These are phyloP conservation scores for Camelina laxa DNA, from an alignment of 345 rosid species.

Conservation along the genomic window DNA sequence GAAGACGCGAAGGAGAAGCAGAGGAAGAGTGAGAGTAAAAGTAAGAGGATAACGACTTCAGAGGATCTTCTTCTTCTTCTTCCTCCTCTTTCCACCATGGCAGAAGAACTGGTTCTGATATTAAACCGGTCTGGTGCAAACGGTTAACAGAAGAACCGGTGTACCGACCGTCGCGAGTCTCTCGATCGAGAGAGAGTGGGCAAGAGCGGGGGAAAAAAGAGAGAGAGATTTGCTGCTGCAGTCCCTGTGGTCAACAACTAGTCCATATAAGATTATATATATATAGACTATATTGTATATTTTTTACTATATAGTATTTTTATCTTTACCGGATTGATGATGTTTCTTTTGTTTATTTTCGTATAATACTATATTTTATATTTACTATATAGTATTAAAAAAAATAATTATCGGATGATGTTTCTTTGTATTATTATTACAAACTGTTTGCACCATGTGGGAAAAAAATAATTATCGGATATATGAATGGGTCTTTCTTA, in stretches of 20 bases:
- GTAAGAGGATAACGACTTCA: slow-evolving; percentile 28
- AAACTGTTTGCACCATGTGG: no score
- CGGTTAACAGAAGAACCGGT: slow-evolving; percentile 12
- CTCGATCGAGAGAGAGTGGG: slow-evolving; percentile 24
- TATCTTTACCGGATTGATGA: no score
- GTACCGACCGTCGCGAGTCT: slow-evolving; percentile 19
- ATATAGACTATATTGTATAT: not conserved
- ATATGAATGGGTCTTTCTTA: no score
- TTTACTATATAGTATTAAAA: not conserved
- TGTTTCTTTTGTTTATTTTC: no score
- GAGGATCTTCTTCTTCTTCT: slow-evolving; percentile 16
- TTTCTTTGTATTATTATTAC: no score
- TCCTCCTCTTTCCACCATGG: slow-evolving; percentile 43
- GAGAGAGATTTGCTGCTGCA: slow-evolving; percentile 8
- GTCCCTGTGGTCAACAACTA: slow-evolving; percentile 31
- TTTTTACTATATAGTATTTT: not conserved
- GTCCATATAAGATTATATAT: slow-evolving; percentile 18
- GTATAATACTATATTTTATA: not conserved
- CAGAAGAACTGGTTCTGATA: slow-evolving; percentile 41
- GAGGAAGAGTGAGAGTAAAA: slow-evolving; percentile 33
- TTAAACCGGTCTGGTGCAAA: slow-evolving; percentile 25
- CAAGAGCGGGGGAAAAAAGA: not conserved
- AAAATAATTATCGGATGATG: no score
- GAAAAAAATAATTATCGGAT: no score
- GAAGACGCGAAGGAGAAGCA: slow-evolving; percentile 37